phyloP scores from a whole-genome alignment of 306 rosid species.

The Astragalus membranaceus region DNA sequence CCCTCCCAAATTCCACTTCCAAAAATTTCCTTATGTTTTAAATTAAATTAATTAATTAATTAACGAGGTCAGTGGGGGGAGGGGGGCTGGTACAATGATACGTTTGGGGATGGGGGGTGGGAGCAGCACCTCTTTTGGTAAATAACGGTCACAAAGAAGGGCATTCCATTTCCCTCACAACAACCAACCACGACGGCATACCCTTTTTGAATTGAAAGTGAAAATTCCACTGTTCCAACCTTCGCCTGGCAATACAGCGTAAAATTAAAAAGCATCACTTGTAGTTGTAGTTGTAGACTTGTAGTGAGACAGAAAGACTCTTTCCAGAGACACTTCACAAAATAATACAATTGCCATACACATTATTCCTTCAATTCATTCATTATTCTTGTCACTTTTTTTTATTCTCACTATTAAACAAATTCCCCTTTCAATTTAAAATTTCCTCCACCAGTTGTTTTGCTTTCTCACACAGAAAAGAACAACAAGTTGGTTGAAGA shows the following conservation, averaged over 20 bases:
- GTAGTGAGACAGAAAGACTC: background rate
- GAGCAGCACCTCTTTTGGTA: background rate
- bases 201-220: background rate
- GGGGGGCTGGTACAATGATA: too few relatives aligned
- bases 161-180: background rate
- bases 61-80: background rate
- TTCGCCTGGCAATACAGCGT: background rate
- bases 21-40: too few relatives aligned
- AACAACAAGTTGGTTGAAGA: slow-evolving; percentile 1
- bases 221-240: background rate
- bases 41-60: too few relatives aligned
- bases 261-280: background rate
- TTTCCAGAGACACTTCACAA: background rate
- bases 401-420: background rate
- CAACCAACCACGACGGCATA: background rate
- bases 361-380: background rate
- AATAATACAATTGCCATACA: background rate
- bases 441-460: background rate
- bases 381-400: background rate
- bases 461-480: background rate
- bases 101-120: background rate
- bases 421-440: background rate
- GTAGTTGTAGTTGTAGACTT: background rate
- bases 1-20: too few relatives aligned
- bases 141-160: slow-evolving; percentile 3